Conservation (phyloP, 176 grass and related monocot genomes). For the Zoysia japonica region DNA sequence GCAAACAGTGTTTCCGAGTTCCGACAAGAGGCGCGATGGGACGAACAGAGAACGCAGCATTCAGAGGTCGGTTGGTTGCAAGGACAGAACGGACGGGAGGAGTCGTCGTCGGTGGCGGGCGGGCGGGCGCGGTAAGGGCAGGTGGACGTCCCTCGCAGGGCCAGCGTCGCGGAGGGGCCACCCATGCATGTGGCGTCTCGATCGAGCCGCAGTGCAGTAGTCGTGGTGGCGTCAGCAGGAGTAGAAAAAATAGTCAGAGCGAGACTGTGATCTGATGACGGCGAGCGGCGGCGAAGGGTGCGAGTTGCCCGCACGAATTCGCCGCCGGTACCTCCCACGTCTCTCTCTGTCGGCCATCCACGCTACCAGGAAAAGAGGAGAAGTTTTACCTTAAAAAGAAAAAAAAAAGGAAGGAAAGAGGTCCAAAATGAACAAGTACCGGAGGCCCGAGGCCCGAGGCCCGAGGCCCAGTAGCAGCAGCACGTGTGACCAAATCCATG, state of each 20-base stretch:
- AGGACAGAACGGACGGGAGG: not conserved
- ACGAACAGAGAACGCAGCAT: not conserved
- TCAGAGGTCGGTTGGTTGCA: not conserved
- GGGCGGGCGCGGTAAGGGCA: not conserved
- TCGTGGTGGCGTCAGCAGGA: too few species aligned
- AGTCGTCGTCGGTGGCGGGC: not conserved
- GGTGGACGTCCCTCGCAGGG: conserved; percentile 15
- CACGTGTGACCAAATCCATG: too few species aligned
- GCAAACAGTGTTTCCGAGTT: too few species aligned
- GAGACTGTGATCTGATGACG: not conserved
- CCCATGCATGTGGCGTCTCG: not conserved
- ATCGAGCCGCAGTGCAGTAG: too few species aligned
- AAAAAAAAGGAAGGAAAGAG: too few species aligned
- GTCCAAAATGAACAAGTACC: too few species aligned
- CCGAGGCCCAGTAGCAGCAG: too few species aligned
- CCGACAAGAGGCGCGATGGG: not conserved
- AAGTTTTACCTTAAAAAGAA: too few species aligned
- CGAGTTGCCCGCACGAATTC: not conserved
- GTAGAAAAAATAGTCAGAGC: too few species aligned
- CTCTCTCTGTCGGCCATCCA: not conserved
- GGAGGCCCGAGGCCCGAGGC: too few species aligned
- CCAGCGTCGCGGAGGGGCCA: not conserved
- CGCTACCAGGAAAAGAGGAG: too few species aligned
- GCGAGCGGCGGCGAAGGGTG: not conserved
- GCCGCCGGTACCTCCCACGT: not conserved